A percentile compares a stretch with the other conserved stretches of the same genome.
These are phyloP conservation scores for Karstenula rhodostoma DNA, from an alignment of 2,329 filamentous ascomycete species.

Conservation along the genomic window DNA sequence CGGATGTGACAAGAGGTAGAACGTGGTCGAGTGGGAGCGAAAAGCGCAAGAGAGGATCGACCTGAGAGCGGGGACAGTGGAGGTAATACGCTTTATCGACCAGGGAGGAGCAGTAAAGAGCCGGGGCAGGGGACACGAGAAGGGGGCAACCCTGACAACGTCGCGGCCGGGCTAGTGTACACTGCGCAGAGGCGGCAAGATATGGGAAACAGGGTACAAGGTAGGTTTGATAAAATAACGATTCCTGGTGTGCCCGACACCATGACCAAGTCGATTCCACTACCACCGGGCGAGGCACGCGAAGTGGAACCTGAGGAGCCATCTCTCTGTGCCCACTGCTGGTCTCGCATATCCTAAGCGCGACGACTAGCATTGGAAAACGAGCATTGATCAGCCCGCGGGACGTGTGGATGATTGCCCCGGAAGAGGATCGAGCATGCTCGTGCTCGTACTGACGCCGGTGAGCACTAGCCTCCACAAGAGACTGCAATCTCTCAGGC, in stretches of 20 bases:
- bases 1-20: conserved; percentile 28
- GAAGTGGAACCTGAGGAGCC: conserved; percentile 37
- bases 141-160: conserved; percentile 27
- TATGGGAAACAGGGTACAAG: conserved; percentile 30
- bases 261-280: conserved; percentile 36
- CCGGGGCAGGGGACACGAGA: conserved; percentile 33
- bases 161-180: conserved; percentile 35
- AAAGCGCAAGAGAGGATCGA: conserved; percentile 40
- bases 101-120: conserved; percentile 42
- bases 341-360: conserved; percentile 43
- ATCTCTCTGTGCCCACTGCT: conserved; percentile 34
- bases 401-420: conserved; percentile 38
- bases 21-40: conserved; percentile 33
- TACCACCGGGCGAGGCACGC: conserved; percentile 32
- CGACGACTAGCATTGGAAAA: conserved; percentile 35
- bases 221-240: conserved; percentile 37
- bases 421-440: conserved; percentile 32
- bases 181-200: conserved; percentile 41
- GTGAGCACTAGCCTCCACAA: conserved; percentile 41
- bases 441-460: conserved; percentile 36
- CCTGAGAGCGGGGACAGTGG: conserved; percentile 40
- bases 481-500: conserved; percentile 38
- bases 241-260: conserved; percentile 31
- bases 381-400: conserved; percentile 39
- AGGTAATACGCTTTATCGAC: conserved; percentile 44